phyloP scores from a whole-genome alignment of 164 flowering plant species.

The Chloranthus sessilifolius region DNA sequence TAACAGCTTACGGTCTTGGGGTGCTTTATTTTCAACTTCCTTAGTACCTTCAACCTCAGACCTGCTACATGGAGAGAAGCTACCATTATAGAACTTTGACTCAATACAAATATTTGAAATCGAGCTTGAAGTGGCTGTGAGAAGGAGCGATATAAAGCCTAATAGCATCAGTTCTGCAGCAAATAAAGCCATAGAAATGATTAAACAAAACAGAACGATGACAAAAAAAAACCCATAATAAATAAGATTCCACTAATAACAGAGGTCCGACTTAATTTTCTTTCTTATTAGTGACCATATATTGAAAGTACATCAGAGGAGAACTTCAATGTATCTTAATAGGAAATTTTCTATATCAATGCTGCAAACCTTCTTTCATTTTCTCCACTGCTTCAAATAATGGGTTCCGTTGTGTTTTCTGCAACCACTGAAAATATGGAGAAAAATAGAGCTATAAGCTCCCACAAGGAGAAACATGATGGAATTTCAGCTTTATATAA shows the following conservation, averaged over 20 bases:
- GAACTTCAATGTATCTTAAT: too few species aligned
- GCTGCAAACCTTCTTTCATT: slow-evolving; percentile 97
- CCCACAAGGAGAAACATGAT: slow-evolving; percentile 3
- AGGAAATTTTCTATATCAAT: too few species aligned
- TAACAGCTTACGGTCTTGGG: slow-evolving; percentile 51
- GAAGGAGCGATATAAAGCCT: slow-evolving; percentile 93
- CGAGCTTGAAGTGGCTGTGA: slow-evolving; percentile 87
- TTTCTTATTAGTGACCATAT: too few species aligned
- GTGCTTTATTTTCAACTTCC: slow-evolving; percentile 30
- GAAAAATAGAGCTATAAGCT: slow-evolving; percentile 6
- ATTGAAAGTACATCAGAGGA: too few species aligned
- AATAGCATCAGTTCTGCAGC: slow-evolving; percentile 93
- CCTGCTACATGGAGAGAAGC: slow-evolving; percentile 74
- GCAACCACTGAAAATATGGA: slow-evolving; percentile 66
- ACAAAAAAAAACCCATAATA: neutral
- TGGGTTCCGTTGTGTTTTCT: slow-evolving; percentile 82
- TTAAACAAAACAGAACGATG: neutral
- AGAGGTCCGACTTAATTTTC: too few species aligned
- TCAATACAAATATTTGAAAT: slow-evolving; percentile 89
- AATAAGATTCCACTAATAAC: too few species aligned
- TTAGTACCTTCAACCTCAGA: slow-evolving; percentile 45
- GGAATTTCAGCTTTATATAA: too few species aligned
- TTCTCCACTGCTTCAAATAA: slow-evolving; percentile 88
- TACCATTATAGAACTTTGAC: slow-evolving; percentile 65
- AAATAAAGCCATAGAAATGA: slow-evolving; percentile 13